Conservation (phyloP, 2,329 filamentous ascomycete species). For the Pyrenophora tritici-repentis region DNA sequence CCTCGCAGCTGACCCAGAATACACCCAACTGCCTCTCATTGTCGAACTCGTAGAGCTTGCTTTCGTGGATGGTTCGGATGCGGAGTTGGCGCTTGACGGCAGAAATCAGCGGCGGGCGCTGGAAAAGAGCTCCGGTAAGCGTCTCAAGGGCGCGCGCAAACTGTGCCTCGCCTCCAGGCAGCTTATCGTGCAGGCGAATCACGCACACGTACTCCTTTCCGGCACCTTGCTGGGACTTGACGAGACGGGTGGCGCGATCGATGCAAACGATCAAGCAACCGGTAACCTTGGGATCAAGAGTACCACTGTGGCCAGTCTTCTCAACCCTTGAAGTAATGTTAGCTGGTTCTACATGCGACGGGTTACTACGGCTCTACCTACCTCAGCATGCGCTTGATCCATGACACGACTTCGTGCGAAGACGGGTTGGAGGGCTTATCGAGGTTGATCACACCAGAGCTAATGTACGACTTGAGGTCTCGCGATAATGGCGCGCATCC, state of each 20-base stretch:
- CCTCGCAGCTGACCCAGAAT: constrained; percentile 99
- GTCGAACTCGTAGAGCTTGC: constrained; percentile 94
- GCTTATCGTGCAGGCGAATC: constrained; percentile 91
- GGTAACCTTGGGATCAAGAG: constrained; percentile 96
- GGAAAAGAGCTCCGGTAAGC: constrained; percentile 94
- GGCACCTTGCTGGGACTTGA: constrained; percentile 98
- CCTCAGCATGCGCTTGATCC: constrained; percentile 97
- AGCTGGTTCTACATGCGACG: constrained; percentile 9
- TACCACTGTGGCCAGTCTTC: constrained; percentile 98
- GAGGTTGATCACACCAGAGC: constrained; percentile 96
- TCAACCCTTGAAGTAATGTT: constrained; percentile 65
- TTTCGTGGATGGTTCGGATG: constrained; percentile 97
- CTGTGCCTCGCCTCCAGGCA: constrained; percentile 90
- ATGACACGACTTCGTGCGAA: constrained; percentile 97
- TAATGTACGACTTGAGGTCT: constrained; percentile 96
- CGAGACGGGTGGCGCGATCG: constrained; percentile 93
- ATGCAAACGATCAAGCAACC: constrained; percentile 94
- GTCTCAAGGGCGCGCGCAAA: constrained; percentile 94
- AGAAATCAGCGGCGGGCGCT: constrained; percentile 94
- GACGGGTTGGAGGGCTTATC: constrained; percentile 98
- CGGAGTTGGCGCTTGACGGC: constrained; percentile 98
- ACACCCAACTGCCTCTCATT: constrained; percentile 96
- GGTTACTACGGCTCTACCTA: constrained; percentile 48
- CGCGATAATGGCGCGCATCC: constrained; percentile 90
- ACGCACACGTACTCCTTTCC: constrained; percentile 99